A percentile compares a stretch with the other conserved stretches of the same genome.
Evolutionary conservation across 208 protist genomes (phyloP).

Genomic region (Jaenimonas drosophilae): DNA sequence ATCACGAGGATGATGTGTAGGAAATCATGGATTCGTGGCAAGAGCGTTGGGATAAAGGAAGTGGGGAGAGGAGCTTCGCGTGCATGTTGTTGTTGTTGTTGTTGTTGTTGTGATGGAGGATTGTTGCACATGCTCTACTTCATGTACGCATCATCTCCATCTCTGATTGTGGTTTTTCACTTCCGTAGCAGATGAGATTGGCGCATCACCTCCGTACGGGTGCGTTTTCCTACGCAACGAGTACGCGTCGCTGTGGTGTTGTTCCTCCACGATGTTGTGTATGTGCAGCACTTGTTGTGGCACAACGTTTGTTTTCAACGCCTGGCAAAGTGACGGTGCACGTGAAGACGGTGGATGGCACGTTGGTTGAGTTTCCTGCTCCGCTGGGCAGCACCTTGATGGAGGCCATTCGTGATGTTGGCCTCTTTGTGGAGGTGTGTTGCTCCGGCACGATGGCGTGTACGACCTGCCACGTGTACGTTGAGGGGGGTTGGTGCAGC

Average conservation of each 20-base stretch:
- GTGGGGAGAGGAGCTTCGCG: no score
- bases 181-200: not conserved
- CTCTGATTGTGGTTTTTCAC: not conserved
- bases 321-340: constrained; percentile 10
- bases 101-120: no score
- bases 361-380: constrained; percentile 8
- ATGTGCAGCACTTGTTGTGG: no score
- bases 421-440: constrained; percentile 76
- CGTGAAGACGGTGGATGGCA: constrained; percentile 4
- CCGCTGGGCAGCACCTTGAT: constrained; percentile 72
- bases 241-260: no score
- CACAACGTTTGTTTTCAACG: not conserved
- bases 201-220: not conserved
- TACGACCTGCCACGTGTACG: constrained; percentile 82
- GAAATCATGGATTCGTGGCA: no score
- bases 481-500: constrained; percentile 47
- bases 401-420: constrained; percentile 71
- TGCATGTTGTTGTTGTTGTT: no score
- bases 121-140: no score
- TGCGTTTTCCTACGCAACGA: no score
- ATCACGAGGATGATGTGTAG: no score
- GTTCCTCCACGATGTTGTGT: no score
- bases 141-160: not conserved
- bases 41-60: no score
- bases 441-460: constrained; percentile 79